Base-by-base conservation (phyloP, 345 rosid genomes). In the Raphanus sativus region DNA sequence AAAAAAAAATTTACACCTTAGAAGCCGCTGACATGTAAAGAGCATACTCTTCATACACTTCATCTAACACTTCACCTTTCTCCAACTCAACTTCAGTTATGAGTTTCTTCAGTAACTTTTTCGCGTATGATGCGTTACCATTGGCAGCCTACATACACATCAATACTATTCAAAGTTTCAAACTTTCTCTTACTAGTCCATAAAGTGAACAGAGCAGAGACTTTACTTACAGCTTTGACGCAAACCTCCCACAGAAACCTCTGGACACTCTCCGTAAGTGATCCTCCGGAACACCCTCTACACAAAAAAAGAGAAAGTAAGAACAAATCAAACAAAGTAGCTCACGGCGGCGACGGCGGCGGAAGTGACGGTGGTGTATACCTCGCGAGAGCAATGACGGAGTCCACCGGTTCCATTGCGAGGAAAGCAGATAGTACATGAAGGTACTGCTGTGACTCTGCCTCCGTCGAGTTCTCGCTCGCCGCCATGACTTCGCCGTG, bases 211-310 rank as follows among this genome's bases (percentile, higher is more conserved):
- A 15, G 48, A 73, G 61, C 63, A n/a, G 15, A 75, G 69, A 12
- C 55, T 54, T 62, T n/a, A 75, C 88, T 83, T 75, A 88, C 97
- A 75, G 88, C 73, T 83, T 82, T 69, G 25, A 90, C 74, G 64
- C 93, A 90, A 17, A 80, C 67, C 30, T 87, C 89, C 97, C 94
- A 88, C 65, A 90, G 62, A 73, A 91, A 88, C 71, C 79, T 89
- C 84, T 91, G 97, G 12, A 83, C 85, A 4, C 65, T 65, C 77
- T 79, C 91, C 6, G 94, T 81, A 26, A 91, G 70, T 42, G 77
- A 70, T 17, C 96, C 95, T 68, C 91, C 94, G 3, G 85, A 89
- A 12, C 88, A 89, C 4, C 8, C 80, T 82, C 96, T 91, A 45
- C 55, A 56, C 11, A 10, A 25, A 34, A 48, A 30, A 29, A 42